Conservation (phyloP, 805 yeast species). For the Grigorovia humatica region DNA sequence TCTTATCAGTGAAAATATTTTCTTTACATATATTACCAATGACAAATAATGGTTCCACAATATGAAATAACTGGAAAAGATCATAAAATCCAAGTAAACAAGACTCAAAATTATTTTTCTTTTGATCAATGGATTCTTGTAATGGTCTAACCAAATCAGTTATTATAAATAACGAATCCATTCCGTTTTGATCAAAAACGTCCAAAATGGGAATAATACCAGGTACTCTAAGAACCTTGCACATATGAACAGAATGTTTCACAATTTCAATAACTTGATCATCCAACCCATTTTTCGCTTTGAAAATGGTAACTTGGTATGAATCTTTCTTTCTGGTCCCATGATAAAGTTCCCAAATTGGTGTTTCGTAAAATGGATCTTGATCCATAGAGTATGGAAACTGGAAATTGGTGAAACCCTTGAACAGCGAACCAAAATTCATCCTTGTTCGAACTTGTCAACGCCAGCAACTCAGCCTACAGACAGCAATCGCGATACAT, state of each 20-base stretch:
- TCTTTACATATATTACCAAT: conserved; percentile 52
- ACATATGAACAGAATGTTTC: conserved; percentile 18
- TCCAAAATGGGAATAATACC: conserved; percentile 24
- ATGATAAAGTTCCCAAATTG: conserved; percentile 20
- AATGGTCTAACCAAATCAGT: conserved; percentile 21
- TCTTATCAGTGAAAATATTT: conserved; percentile 52
- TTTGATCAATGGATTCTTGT: conserved; percentile 8
- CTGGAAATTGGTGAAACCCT: conserved; percentile 24
- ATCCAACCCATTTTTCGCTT: conserved; percentile 8
- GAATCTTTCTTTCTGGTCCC: conserved; percentile 24
- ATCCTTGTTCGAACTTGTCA: no score
- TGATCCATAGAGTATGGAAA: conserved; percentile 23
- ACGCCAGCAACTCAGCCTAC: no score
- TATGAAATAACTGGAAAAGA: conserved; percentile 16
- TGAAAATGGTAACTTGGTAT: conserved; percentile 21
- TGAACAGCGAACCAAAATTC: conserved; percentile 25
- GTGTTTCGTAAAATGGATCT: conserved; percentile 13
- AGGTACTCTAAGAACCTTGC: conserved; percentile 23
- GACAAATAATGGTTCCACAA: conserved; percentile 30
- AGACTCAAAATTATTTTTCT: conserved; percentile 9
- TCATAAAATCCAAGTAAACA: conserved; percentile 20
- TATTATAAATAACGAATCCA: conserved; percentile 17
- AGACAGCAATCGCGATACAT: no score
- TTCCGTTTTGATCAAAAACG: conserved; percentile 18
- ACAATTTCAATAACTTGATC: conserved; percentile 8